phyloP scores from a whole-genome alignment of 1,284 basidiomycete species.

The Leccinum subrobustum region DNA sequence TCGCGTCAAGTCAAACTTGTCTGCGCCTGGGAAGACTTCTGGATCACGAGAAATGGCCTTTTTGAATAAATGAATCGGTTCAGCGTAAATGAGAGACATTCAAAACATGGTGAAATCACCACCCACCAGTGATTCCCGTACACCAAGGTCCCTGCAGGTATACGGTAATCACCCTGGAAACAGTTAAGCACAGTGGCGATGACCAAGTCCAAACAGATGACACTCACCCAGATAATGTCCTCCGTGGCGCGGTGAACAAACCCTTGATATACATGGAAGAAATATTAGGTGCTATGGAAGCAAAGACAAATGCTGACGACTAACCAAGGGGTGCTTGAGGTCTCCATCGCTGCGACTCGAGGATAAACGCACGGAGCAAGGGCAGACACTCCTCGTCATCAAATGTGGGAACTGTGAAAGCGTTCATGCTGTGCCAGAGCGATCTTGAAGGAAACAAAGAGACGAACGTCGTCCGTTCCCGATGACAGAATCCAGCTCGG shows the following conservation, averaged over 20 bases:
- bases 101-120: too few relatives aligned
- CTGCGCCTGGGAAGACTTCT: conserved; percentile 8
- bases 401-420: conserved; percentile 9
- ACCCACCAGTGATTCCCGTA: conserved; percentile 2
- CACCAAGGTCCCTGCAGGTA: conserved; percentile 11
- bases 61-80: neutral
- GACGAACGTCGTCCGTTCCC: neutral
- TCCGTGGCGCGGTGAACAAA: conserved; percentile 10
- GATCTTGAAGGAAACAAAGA: neutral
- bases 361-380: conserved; percentile 12
- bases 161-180: conserved; percentile 9
- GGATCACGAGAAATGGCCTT: conserved; percentile 16
- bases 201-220: neutral
- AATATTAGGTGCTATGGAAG: neutral
- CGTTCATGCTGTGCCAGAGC: neutral
- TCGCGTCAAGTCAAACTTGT: conserved; percentile 10
- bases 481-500: conserved; percentile 10
- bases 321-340: conserved; percentile 2
- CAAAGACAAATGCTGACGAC: neutral
- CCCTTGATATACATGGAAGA: neutral
- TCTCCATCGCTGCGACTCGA: conserved; percentile 15
- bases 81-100: too few relatives aligned
- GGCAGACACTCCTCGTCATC: conserved; percentile 7
- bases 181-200: too few relatives aligned
- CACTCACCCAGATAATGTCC: conserved; percentile 13